Evolutionary conservation across 176 grass and related monocot genomes (phyloP).

Genomic region (Avena insularis): DNA sequence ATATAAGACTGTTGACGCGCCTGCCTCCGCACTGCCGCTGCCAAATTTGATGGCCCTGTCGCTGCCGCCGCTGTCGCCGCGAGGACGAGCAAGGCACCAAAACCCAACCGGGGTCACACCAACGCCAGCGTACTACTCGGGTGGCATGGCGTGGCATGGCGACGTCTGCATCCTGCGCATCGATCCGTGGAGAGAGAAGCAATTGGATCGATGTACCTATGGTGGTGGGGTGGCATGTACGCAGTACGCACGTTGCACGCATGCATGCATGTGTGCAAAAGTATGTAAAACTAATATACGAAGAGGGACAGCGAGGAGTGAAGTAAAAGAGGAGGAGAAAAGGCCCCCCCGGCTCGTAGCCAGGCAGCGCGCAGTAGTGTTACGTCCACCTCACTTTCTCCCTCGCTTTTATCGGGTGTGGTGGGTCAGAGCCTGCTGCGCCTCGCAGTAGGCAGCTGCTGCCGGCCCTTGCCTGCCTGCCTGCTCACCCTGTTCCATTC

Average conservation of each 20-base stretch:
- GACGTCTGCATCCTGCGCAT: neutral
- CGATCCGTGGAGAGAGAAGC: constrained; percentile 8
- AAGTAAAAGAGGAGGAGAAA: neutral
- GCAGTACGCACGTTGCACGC: too few species aligned
- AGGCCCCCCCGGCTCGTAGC: neutral
- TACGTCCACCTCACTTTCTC: constrained; percentile 51
- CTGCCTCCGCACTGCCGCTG: constrained; percentile 19
- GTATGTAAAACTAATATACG: neutral
- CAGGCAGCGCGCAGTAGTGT: neutral
- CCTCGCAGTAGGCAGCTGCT: neutral
- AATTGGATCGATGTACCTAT: neutral
- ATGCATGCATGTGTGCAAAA: neutral
- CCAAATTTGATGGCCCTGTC: constrained; percentile 41
- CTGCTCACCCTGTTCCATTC: neutral
- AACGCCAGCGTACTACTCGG: neutral
- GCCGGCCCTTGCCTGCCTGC: constrained; percentile 19
- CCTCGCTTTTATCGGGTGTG: constrained; percentile 74
- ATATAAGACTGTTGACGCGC: constrained; percentile 13
- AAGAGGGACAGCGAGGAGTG: neutral
- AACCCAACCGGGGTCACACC: neutral
- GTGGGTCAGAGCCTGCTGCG: constrained; percentile 36
- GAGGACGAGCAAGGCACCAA: neutral
- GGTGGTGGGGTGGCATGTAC: neutral
- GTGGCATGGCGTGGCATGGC: neutral
- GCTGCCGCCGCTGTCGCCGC: constrained; percentile 11